Evolutionary conservation across 495 filamentous ascomycete species (phyloP), one percentile per base, ranked within the genome.

Genomic region (Filosporella fistucella): DNA sequence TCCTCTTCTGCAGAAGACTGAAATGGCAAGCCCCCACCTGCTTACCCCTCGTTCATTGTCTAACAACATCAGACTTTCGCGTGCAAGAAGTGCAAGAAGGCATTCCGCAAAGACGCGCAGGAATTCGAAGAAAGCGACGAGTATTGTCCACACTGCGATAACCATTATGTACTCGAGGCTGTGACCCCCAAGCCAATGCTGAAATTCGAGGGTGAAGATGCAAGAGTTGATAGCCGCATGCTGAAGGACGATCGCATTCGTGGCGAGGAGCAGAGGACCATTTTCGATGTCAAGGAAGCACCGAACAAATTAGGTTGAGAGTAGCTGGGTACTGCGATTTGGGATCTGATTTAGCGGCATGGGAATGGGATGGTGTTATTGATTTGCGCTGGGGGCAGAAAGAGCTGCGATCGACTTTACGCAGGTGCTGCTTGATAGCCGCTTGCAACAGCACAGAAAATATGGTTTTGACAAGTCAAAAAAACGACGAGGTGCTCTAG

Each of bases 61-160:
- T 40, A 18, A 43, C 35, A 18, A 30, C 10, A 1, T 22, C 21
- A 60, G 57, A 51, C 62, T 0, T 96, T 98, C 59, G 89, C 85
- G 21, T 98, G 93, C 77, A 98, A 98, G 49, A 98, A 98, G 71
- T 98, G 93, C 80, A 88, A 85, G 55, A 97, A 96, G 71, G 89
- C 82, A 65, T 98, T 98, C 75, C 85, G 93, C 37, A 98, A 97
- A 69, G 86, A 96, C 57, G 81, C 83, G 14, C 65, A 77, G 42
- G 86, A 96, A 62, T 96, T 95, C 60, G 93, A 98, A 57, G 94
- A 96, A 54, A 88, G 88, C 63, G 94, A 98, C 72, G 94, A 98
- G 67, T 97, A 95, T 71, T 97, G 93, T 70, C 94, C 93, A n/a
- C 86, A 96, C 69, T 98, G 93, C 73, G 93, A 98, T 65, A 98